Base-by-base conservation (phyloP, 306 rosid genomes). In the Glycine soja region DNA sequence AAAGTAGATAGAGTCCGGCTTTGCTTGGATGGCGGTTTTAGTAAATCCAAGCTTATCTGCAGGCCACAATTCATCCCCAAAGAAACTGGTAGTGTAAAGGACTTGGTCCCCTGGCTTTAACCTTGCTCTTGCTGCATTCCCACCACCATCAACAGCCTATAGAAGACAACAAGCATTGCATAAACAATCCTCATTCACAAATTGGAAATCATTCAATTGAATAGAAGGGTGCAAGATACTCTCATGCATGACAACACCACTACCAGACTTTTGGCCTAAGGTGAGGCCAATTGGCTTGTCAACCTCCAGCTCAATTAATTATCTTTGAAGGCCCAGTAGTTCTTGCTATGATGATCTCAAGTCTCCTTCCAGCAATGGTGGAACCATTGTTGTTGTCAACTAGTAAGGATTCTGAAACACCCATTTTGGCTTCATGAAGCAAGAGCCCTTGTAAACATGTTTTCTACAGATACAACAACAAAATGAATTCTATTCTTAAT, bases 41-140 rank as follows among this genome's bases (percentile, higher is more conserved):
- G 98, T 95, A 19, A 93, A 93, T n/a, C 99, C 99, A 48, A 95
- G 89, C 89, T 95, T 95, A 91, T 93, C 99, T 0, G 99, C 99
- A 2, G 99, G 99, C 99, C 99, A 95, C 54, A 95, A 85, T 82
- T 95, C 99, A 88, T 95, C 99, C 43, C 99, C 99, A 79, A 95
- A 95, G 91, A 95, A 93, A 85, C 99, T 93, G 88, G 98, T 95
- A 6, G 98, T 95, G 78, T 95, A 95, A 10, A 95, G 84, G 4
- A 95, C 99, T 77, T 95, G 99, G 47, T 95, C 99, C 62, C 98
- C 99, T 62, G 87, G 15, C 80, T 93, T 93, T 13, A 95, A 83
- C 80, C 99, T 98, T 80, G 99, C 91, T 89, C 47, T 92, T 57
- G 99, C 97, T 46, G 99, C 99, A 88, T 95, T 95, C 30, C 99